These are phyloP conservation scores for Emergomyces pasteurianus DNA, from an alignment of 2,329 filamentous ascomycete species.

Conservation along the genomic window DNA sequence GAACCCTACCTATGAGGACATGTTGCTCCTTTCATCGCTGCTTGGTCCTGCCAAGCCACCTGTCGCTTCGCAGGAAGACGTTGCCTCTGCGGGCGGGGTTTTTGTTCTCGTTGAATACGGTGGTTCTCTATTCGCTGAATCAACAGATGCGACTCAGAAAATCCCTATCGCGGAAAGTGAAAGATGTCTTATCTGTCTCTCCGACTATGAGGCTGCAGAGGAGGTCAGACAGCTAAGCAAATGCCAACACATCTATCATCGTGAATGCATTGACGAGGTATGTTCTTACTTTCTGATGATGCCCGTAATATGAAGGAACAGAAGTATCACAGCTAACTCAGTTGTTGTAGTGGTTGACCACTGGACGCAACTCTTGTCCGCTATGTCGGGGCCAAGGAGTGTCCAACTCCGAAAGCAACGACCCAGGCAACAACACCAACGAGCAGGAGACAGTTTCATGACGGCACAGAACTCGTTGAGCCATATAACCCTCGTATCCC, in stretches of 20 bases:
- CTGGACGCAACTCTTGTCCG: conserved; percentile 52
- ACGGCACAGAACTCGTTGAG: not conserved
- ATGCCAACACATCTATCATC: conserved; percentile 56
- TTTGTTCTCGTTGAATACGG: conserved; percentile 40
- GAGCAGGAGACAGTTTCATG: not conserved
- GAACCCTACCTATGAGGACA: conserved; percentile 59
- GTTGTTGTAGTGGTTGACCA: conserved; percentile 50
- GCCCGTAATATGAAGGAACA: conserved; percentile 3
- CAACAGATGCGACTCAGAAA: conserved; percentile 24
- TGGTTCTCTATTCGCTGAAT: conserved; percentile 36
- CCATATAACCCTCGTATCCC: not conserved
- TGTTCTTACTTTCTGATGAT: conserved; percentile 12
- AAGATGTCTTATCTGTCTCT: conserved; percentile 54
- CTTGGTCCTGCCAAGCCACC: conserved; percentile 57
- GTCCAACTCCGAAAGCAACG: conserved; percentile 25
- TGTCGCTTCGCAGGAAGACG: conserved; percentile 53
- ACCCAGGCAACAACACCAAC: not conserved
- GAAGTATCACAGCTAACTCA: conserved; percentile 19
- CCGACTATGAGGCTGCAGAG: conserved; percentile 52
- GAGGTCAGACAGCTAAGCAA: conserved; percentile 49
- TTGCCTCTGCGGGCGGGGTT: conserved; percentile 50
- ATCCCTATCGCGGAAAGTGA: conserved; percentile 36
- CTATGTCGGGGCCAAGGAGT: conserved; percentile 49
- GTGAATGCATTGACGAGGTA: conserved; percentile 59
- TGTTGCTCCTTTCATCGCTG: conserved; percentile 56